Evolutionary conservation across 306 rosid genomes (phyloP), one percentile per base, ranked within the genome.

Genomic region (Cercis canadensis): DNA sequence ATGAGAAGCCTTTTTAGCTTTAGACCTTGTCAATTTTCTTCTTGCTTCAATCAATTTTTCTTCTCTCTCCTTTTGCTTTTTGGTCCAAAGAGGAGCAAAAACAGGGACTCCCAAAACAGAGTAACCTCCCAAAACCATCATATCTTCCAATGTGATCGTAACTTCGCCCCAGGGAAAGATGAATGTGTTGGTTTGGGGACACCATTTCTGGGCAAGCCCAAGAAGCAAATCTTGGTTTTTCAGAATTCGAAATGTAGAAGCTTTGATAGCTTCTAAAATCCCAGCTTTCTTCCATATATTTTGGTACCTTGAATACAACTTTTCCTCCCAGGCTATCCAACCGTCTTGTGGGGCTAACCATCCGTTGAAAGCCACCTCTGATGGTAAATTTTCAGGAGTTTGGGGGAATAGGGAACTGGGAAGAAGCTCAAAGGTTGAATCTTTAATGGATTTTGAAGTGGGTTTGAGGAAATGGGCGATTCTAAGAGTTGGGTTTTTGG

Each of bases 61-160:
- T 29, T 76, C 76, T 0, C 36, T 40, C 24, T 19, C 55, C 56
- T 21, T 5, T 78, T 55, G 9, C 6, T 58, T 64, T 80, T 15
- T 17, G 14, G n/a, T 9, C 12, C 53, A n/a, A 17, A 80, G 62
- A 11, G 75, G n/a, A 1, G n/a, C 57, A 4, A 46, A 72, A 70
- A 77, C 57, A 50, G 77, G 59, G 10, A 34, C 68, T 54, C 88
- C 92, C 41, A 73, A 8, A 15, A 83, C 31, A 65, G 86, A 60
- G 45, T 70, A 85, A 39, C 89, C 87, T 4, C 86, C 88, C 43
- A 82, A 78, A 47, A 83, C 59, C 80, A 79, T 72, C 2, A 83
- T 60, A 77, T 88, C 94, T 69, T 88, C 89, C 77, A 88, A 60
- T 0, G 90, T 83, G 65, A 88, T 74, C 0, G 90, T 81, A 9